phyloP scores from a whole-genome alignment of 345 rosid genomes.

The Garcia nutans region DNA sequence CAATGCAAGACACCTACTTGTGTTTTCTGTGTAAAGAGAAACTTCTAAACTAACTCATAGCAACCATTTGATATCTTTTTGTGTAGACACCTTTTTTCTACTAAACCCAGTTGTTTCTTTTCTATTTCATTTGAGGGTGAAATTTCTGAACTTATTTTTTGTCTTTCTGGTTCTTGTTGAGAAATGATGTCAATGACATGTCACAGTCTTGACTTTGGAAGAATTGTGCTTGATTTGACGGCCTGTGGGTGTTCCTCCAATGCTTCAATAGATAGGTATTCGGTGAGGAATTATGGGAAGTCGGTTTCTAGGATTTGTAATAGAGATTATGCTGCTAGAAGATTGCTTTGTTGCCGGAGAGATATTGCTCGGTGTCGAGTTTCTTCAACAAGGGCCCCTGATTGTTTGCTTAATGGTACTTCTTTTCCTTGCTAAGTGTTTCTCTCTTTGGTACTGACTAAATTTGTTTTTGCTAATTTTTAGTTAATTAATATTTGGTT shows the following conservation, averaged over 20 bases:
- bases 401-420: slow-evolving; percentile 51
- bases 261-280: slow-evolving; percentile 45
- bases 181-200: slow-evolving; percentile 72
- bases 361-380: slow-evolving; percentile 46
- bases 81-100: slow-evolving; percentile 11
- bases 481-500: too few species aligned
- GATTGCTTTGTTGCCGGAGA: slow-evolving; percentile 49
- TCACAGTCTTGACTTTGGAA: slow-evolving; percentile 62
- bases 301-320: slow-evolving; percentile 31
- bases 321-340: slow-evolving; percentile 36
- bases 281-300: slow-evolving; percentile 35
- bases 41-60: background rate
- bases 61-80: slow-evolving; percentile 8
- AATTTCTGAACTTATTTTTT: background rate
- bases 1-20: slow-evolving; percentile 22
- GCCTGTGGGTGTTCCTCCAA: slow-evolving; percentile 63
- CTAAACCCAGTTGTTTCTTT: slow-evolving; percentile 12
- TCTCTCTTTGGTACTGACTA: background rate
- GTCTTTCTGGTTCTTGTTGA: slow-evolving; percentile 34
- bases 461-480: background rate
- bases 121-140: slow-evolving; percentile 8
- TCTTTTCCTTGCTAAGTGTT: slow-evolving; percentile 8
- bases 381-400: slow-evolving; percentile 61
- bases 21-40: background rate
- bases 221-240: slow-evolving; percentile 54